phyloP scores from a whole-genome alignment of 495 filamentous ascomycete genomes.

The Penicillium canescens region DNA sequence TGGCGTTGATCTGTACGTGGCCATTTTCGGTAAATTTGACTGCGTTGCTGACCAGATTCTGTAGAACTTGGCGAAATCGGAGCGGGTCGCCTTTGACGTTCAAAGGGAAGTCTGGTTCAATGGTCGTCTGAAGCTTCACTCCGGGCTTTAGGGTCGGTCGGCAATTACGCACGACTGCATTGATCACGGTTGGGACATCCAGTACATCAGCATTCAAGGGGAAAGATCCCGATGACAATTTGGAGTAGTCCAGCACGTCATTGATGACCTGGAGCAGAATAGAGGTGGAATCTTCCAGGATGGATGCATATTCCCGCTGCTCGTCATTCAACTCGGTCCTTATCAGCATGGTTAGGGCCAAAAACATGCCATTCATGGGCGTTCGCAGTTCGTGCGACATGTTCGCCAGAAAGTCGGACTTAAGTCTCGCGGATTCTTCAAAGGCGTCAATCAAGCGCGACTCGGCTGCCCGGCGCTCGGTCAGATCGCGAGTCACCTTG shows the following conservation, averaged over 20 bases:
- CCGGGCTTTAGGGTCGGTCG: slow-evolving; percentile 57
- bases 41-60: slow-evolving; percentile 84
- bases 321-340: slow-evolving; percentile 66
- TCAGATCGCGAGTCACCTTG: slow-evolving; percentile 66
- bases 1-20: slow-evolving; percentile 54
- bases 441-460: slow-evolving; percentile 59
- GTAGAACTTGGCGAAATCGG: slow-evolving; percentile 77
- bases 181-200: slow-evolving; percentile 59
- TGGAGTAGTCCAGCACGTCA: slow-evolving; percentile 86
- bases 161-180: slow-evolving; percentile 54
- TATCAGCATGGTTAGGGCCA: slow-evolving; percentile 69
- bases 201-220: slow-evolving; percentile 70
- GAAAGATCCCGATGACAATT: slow-evolving; percentile 84
- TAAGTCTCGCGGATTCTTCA: slow-evolving; percentile 64
- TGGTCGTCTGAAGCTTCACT: slow-evolving; percentile 53
- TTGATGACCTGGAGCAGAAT: slow-evolving; percentile 86
- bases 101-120: slow-evolving; percentile 44
- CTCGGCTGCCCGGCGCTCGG: slow-evolving; percentile 60
- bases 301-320: slow-evolving; percentile 73
- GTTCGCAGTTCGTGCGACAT: slow-evolving; percentile 93
- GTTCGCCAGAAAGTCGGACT: slow-evolving; percentile 70
- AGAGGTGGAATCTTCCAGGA: slow-evolving; percentile 79
- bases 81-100: slow-evolving; percentile 67
- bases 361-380: slow-evolving; percentile 73
- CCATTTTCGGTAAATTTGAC: slow-evolving; percentile 85